Conservation (phyloP, 345 rosid species). For the Lagerstroemia speciosa region DNA sequence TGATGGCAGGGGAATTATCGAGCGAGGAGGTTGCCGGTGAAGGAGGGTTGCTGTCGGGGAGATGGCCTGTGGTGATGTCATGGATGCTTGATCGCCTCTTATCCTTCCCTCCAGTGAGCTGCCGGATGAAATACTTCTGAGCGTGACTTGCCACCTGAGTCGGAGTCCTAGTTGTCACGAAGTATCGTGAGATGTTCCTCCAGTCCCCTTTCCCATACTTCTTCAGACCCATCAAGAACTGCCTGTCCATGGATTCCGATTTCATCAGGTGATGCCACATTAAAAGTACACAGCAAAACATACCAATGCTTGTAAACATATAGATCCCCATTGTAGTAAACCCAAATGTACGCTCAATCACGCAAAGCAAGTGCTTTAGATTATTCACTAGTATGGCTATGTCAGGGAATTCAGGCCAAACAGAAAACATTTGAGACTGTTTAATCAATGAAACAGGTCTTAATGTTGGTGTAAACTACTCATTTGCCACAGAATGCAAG, state of each 20-base stretch:
- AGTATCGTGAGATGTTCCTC: slow-evolving; percentile 90
- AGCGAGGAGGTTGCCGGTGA: slow-evolving; percentile 14
- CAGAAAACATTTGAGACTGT: background rate
- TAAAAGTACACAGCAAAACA: slow-evolving; percentile 4
- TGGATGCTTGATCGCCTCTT: slow-evolving; percentile 96
- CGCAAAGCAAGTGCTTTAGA: background rate
- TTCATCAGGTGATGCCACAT: slow-evolving; percentile 11
- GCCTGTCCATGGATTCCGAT: slow-evolving; percentile 36
- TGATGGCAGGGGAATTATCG: background rate
- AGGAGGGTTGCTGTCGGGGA: slow-evolving; percentile 42
- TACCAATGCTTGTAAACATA: background rate
- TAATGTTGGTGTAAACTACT: background rate
- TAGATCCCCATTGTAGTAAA: background rate
- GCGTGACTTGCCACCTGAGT: slow-evolving; percentile 99
- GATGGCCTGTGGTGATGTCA: slow-evolving; percentile 80
- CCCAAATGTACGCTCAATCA: background rate
- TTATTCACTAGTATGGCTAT: background rate
- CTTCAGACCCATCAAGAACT: slow-evolving; percentile 80
- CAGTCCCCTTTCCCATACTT: slow-evolving; percentile 98
- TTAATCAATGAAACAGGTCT: background rate
- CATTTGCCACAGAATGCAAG: background rate
- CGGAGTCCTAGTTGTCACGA: slow-evolving; percentile 80
- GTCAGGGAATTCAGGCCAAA: background rate
- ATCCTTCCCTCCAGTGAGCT: slow-evolving; percentile 84
- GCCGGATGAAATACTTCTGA: slow-evolving; percentile 94